Base-by-base conservation (phyloP, 1,284 basidiomycete species). In the Sporisorium scitamineum region DNA sequence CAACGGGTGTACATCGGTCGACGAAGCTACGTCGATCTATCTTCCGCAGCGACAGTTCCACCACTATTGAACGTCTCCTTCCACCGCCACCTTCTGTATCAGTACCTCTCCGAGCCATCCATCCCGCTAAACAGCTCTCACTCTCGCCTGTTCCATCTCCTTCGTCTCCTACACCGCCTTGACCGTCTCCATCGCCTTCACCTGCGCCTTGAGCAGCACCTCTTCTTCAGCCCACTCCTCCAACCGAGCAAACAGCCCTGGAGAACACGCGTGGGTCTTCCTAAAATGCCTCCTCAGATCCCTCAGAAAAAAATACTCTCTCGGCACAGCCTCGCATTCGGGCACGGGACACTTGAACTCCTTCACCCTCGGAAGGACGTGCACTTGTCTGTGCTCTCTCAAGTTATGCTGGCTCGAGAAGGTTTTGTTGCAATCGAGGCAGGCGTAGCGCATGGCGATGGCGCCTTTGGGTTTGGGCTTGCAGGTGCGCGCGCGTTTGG, bases 341-440 rank as follows among this genome's bases (percentile, higher is more conserved):
- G 13, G 16, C 14, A 29, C 0, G 5, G 20, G 34, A 29, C 58
- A 54, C 24, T 24, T 16, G 45, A 41, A 58, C 20, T 22, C 26
- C 4, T 50, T 44, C 10, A n/a, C n/a, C 3, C 69, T 58, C 5
- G 54, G 44, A 1, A 1, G 22, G 6, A 8, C 24, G 34, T 71
- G 69, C 27, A 55, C 42, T 24, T 62, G 58, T 1, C 20, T 7
- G 26, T 73, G 70, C 34, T 73, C 61, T 41, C 47, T 44, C 22
- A 69, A 41, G 26, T 73, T 73, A 42, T 69, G 64, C 2, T 29
- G 22, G 27, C 45, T 55, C 6, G 62, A 55, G 32, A 69, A 74
- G 5, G 45, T 59, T 29, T 69, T 61, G 1, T 5, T 22, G 54
- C 71, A 74, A 2, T 45, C 3, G 39, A 1, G 18, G 42, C 71